phyloP scores from a whole-genome alignment of 164 flowering plant genomes.

The Hamamelis virginiana region DNA sequence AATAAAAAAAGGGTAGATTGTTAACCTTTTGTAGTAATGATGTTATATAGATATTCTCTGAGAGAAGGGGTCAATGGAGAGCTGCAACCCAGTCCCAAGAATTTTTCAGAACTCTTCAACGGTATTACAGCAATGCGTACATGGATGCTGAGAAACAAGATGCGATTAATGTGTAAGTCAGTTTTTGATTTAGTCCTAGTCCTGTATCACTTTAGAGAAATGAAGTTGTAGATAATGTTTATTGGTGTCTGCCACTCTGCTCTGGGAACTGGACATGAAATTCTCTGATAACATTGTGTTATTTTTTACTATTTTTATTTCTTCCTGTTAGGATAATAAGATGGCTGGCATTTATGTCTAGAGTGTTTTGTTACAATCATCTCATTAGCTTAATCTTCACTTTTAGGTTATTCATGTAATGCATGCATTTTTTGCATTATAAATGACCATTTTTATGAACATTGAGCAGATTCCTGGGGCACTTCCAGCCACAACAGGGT shows the following conservation, averaged over 20 bases:
- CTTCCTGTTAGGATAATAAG: background rate
- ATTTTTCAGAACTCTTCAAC: conserved; percentile 59
- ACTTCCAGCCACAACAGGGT: conserved; percentile 43
- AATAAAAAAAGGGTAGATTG: too few species aligned
- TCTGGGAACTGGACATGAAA: background rate
- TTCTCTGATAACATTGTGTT: background rate
- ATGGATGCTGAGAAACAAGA: conserved; percentile 56
- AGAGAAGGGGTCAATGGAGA: conserved; percentile 59
- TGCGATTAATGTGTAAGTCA: conserved; percentile 58
- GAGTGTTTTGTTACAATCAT: background rate
- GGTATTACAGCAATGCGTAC: conserved; percentile 59
- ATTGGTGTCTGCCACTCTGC: background rate
- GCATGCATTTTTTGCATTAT: background rate
- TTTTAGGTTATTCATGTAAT: background rate
- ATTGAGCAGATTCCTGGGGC: conserved; percentile 37
- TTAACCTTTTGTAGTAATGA: background rate
- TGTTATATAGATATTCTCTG: conserved; percentile 44
- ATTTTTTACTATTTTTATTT: background rate
- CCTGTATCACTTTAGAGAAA: background rate
- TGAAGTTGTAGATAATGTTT: background rate
- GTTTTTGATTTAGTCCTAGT: conserved; percentile 8
- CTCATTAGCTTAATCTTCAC: background rate
- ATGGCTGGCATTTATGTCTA: background rate
- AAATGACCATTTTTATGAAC: background rate
- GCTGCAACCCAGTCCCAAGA: conserved; percentile 59